phyloP scores from a whole-genome alignment of 2,329 filamentous ascomycete species.

The Drechslerella dactyloides region DNA sequence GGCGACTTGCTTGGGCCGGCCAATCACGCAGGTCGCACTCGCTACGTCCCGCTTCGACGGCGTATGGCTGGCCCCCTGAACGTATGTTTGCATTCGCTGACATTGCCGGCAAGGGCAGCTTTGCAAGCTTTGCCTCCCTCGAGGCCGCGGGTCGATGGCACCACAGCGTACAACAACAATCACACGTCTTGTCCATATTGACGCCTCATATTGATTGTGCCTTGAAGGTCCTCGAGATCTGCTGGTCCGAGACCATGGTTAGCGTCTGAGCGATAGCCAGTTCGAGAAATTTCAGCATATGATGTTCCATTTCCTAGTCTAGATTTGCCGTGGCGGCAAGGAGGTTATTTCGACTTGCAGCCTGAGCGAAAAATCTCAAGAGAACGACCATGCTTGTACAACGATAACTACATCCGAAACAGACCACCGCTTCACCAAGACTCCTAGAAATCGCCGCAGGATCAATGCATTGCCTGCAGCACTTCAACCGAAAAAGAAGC shows the following conservation, averaged over 20 bases:
- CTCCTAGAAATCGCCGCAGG: not conserved
- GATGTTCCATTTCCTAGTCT: not conserved
- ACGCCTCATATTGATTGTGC: conserved; percentile 9
- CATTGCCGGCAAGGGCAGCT: too few relatives aligned
- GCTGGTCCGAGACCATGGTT: not conserved
- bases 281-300: not conserved
- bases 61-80: conserved; percentile 14
- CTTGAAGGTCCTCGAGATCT: not conserved
- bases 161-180: not conserved
- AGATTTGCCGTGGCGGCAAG: conserved; percentile 2
- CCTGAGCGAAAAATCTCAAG: not conserved
- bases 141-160: conserved; percentile 27
- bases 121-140: conserved; percentile 11
- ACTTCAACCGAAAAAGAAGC: not conserved
- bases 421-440: not conserved
- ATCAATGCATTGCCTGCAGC: not conserved
- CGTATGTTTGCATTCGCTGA: conserved; percentile 11
- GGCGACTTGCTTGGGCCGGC: conserved; percentile 6
- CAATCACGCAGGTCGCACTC: conserved; percentile 46
- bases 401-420: not conserved
- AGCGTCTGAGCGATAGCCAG: not conserved
- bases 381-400: not conserved
- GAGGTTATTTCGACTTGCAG: not conserved
- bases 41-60: conserved; percentile 37
- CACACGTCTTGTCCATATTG: conserved; percentile 6